Base-by-base conservation (phyloP, 2,329 filamentous ascomycete species). In the Penicillium sp. region DNA sequence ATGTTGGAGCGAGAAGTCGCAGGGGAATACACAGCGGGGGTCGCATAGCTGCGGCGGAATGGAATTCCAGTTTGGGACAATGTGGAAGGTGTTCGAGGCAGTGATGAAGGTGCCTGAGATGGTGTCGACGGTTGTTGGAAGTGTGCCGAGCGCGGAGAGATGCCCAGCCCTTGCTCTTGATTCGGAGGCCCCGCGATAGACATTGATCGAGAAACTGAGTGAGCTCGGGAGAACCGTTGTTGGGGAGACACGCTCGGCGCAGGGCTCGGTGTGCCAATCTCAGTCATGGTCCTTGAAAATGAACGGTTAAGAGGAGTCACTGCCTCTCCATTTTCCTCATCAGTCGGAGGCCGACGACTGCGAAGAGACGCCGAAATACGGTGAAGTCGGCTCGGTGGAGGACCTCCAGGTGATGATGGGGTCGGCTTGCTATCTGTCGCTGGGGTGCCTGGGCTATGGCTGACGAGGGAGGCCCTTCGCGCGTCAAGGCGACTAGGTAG, bases 271-370 rank as follows among this genome's bases (percentile, higher is more conserved):
- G 62, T 68, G 21, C 65, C 63, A 36, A 72, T 62, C 28, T 78
- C 76, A 1, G 75, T 76, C 66, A 72, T 70, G 26, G 74, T 73
- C 51, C 76, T 66, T 16, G 74, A 73, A 29, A 74, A 54, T 4
- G 76, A 72, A 26, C 75, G 73, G 36, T 52, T 62, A 28, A 63
- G 62, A 4, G 68, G 62, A 29, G 59, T 69, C 42, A 56, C 60
- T 38, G 63, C 67, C 43, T 68, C 67, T 33, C 65, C 56, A 29
- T 58, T 52, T 13, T 71, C 69, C 15, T 75, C 72, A 21, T 76
- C 73, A 3, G 66, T 60, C 28, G 68, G 67, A 41, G 67, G 56
- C 34, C 72, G 68, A 53, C 71, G 70, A 44, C 65, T 67, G 10
- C 73, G 71, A 28, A 74, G 58, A 21, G 71, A 68, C 7, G 71